Evolutionary conservation across 176 grass and related monocot species (phyloP).

Genomic region (Lolium perenne): DNA sequence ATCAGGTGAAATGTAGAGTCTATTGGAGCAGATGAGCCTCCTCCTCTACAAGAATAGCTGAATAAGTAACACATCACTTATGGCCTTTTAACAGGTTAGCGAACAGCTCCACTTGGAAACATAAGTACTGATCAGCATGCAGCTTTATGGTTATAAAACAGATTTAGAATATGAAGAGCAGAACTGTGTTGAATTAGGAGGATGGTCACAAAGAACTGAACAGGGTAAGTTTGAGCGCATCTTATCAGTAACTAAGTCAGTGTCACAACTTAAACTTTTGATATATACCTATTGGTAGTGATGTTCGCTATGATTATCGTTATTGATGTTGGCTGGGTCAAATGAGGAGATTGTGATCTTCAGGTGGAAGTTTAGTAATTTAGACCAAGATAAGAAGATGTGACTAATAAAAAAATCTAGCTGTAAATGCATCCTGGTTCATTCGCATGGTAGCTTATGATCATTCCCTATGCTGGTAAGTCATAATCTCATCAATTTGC

Average conservation of each 20-base stretch:
- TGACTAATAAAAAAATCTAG: background rate
- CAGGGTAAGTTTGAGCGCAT: conserved; percentile 19
- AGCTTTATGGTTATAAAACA: conserved; percentile 4
- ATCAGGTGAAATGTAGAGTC: background rate
- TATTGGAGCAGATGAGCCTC: conserved; percentile 3
- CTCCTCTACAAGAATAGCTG: background rate
- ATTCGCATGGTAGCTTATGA: conserved; percentile 16
- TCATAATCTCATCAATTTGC: background rate
- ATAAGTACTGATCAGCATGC: background rate
- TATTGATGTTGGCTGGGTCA: conserved; percentile 4
- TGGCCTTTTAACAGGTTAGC: conserved; percentile 20
- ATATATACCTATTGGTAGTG: background rate
- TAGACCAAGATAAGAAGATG: background rate
- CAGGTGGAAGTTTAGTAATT: conserved; percentile 10
- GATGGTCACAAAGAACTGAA: background rate
- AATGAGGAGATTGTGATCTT: background rate
- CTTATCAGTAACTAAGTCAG: conserved; percentile 1
- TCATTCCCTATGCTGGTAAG: background rate
- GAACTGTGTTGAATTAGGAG: background rate
- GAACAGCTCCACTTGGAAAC: conserved; percentile 7
- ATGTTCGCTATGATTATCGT: background rate
- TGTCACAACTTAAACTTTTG: background rate
- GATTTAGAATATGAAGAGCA: background rate
- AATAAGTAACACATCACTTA: background rate
- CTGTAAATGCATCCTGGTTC: conserved; percentile 29